Conservation (phyloP, 306 rosid species). For the Vigna mungo region DNA sequence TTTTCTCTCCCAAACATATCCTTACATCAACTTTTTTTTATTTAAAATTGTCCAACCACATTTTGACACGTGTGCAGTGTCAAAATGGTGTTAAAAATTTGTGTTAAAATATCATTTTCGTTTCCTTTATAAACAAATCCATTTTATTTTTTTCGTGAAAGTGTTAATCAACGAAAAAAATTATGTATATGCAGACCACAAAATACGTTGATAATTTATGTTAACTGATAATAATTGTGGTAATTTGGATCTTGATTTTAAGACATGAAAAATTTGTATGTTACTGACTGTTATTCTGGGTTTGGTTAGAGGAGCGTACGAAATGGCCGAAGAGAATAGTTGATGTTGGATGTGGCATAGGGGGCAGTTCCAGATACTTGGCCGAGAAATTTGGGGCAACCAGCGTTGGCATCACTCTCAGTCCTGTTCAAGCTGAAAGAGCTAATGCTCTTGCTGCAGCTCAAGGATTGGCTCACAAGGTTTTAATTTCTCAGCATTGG, state of each 20-base stretch:
- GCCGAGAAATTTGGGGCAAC: conserved; percentile 70
- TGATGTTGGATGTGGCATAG: conserved; percentile 97
- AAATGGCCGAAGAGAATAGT: conserved; percentile 61
- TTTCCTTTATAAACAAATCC: too few relatives aligned
- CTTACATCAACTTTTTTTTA: too few relatives aligned
- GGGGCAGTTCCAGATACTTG: conserved; percentile 89
- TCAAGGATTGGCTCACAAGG: conserved; percentile 68
- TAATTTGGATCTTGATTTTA: background rate
- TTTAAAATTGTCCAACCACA: too few relatives aligned
- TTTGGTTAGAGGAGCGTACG: conserved; percentile 15
- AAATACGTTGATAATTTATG: background rate
- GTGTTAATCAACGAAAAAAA: too few relatives aligned
- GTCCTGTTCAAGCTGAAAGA: conserved; percentile 89
- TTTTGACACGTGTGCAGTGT: too few relatives aligned
- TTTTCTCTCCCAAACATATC: too few relatives aligned
- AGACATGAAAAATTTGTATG: background rate
- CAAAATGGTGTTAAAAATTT: too few relatives aligned
- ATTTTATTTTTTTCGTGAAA: too few relatives aligned
- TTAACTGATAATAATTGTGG: background rate
- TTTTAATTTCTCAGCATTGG: background rate
- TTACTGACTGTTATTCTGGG: background rate
- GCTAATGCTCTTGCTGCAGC: conserved; percentile 82
- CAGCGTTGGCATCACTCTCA: conserved; percentile 77
- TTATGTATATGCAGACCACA: too few relatives aligned
- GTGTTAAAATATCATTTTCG: too few relatives aligned